These are phyloP conservation scores for Petunia hybrid DNA, from an alignment of 305 asterid species.

Conservation along the genomic window DNA sequence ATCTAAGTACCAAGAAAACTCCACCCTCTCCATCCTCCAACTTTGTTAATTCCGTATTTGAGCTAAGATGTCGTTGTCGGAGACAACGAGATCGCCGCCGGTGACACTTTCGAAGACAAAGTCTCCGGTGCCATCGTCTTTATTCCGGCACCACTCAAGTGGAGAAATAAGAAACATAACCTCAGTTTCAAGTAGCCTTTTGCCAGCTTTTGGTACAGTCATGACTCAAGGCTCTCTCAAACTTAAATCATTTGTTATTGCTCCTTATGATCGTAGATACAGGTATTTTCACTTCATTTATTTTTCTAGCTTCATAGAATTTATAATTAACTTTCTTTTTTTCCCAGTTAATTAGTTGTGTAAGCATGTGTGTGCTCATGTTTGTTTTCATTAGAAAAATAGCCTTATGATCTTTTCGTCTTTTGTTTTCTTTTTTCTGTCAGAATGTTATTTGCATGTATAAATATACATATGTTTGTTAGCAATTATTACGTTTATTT, in stretches of 20 bases:
- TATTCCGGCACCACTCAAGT: conserved; percentile 61
- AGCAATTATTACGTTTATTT: not conserved
- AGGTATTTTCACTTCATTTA: conserved; percentile 45
- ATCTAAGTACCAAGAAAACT: conserved; percentile 15
- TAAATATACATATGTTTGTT: not conserved
- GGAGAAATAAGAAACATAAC: conserved; percentile 64
- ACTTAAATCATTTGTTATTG: conserved; percentile 60
- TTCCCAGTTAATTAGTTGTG: not conserved
- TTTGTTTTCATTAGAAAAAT: not conserved
- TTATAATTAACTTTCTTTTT: not conserved
- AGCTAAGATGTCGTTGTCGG: conserved; percentile 39
- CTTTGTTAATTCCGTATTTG: too few relatives aligned
- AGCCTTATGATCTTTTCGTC: not conserved
- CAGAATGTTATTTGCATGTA: not conserved
- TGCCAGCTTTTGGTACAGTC: conserved; percentile 89
- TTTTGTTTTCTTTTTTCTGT: not conserved
- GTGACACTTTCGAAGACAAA: conserved; percentile 38
- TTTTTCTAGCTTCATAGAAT: not conserved
- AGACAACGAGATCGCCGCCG: conserved; percentile 52
- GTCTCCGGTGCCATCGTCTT: conserved; percentile 56
- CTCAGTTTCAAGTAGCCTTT: conserved; percentile 84
- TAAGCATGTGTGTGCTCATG: not conserved
- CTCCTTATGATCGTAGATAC: conserved; percentile 86
- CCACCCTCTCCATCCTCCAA: too few relatives aligned
- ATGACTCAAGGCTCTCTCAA: conserved; percentile 62